Base-by-base conservation (phyloP, 768 basidiomycete species). In the Coprinopsis strossmayeri region DNA sequence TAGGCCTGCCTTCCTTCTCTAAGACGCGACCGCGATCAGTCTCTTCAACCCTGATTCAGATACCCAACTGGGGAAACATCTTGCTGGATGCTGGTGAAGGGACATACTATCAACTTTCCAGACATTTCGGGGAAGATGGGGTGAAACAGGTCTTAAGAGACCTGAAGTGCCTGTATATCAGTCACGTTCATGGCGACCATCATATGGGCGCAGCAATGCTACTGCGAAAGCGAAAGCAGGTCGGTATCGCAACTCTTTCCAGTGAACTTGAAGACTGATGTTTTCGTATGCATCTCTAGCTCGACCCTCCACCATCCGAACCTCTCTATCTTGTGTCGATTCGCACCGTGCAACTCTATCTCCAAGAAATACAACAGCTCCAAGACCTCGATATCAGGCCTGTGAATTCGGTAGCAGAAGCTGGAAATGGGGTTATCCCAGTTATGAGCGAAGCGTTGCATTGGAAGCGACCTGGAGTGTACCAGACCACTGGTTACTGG, bases 1-100 rank as follows among this genome's bases (percentile, higher is more conserved):
- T 10, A 13, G 37, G 37, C 41, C 23, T 24, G 46, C 28, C 17
- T 12, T n/a, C 18, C 13, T 45, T 37, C 39, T 39, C 21, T 50
- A n/a, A 46, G 26, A 25, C n/a, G 18, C 17, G 5, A 34, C 9
- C 23, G n/a, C n/a, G n/a, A n/a, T n/a, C 50, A 88, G 87, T 88
- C 1, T 87, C 87, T 13, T 74, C 83, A 0, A 92, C 87, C 0
- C 72, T 94, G 3, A 67, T 98, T 4, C 73, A 74, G 41, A 81
- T 94, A 28, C 92, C 94, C 0, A 65, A 68, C 0, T 71, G 72
- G 47, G 89, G 90, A 0, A 81, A 77, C 52, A 66, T 96, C 27
- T 67, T 97, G n/a, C 73, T 97, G 1, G 95, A 98, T 54, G 77
- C 77, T 0, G 95, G 95, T 0, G 95, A 98, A 67, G 93, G 92